Evolutionary conservation across 2,329 filamentous ascomycete genomes (phyloP).

Genomic region (Lasiodiplodia theobromae): DNA sequence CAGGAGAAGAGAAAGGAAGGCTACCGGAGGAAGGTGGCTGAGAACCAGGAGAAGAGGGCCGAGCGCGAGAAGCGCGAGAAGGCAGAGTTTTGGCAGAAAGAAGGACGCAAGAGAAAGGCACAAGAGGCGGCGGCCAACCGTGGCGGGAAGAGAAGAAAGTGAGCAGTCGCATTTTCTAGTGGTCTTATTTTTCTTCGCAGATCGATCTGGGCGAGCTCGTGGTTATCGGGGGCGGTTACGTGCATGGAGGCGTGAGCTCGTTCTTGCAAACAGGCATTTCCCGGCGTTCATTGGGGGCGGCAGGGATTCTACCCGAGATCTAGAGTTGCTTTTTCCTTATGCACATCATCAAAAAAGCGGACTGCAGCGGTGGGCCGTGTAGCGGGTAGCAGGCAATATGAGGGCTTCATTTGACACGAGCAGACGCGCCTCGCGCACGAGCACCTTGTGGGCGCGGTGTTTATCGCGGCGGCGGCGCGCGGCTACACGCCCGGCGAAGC

Average conservation of each 20-base stretch:
- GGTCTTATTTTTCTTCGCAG: slow-evolving; percentile 17
- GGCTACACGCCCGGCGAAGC: slow-evolving; percentile 8
- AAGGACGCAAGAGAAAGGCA: slow-evolving; percentile 79
- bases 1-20: slow-evolving; percentile 86
- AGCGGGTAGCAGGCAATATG: slow-evolving; percentile 12
- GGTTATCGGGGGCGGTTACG: slow-evolving; percentile 26
- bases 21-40: slow-evolving; percentile 83
- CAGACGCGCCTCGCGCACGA: slow-evolving; percentile 11
- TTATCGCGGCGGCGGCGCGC: slow-evolving; percentile 17
- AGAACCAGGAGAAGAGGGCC: slow-evolving; percentile 82
- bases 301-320: slow-evolving; percentile 21
- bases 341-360: slow-evolving; percentile 14
- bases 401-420: slow-evolving; percentile 12
- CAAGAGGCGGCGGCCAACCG: slow-evolving; percentile 49
- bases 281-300: slow-evolving; percentile 27
- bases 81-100: slow-evolving; percentile 90
- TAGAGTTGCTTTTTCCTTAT: slow-evolving; percentile 22
- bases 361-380: not conserved
- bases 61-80: slow-evolving; percentile 89
- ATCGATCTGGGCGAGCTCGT: slow-evolving; percentile 24
- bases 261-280: slow-evolving; percentile 28
- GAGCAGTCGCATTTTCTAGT: slow-evolving; percentile 14
- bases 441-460: slow-evolving; percentile 4
- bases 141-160: slow-evolving; percentile 26
- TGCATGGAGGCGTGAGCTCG: slow-evolving; percentile 27